These are phyloP conservation scores for Xylariomycetidae sp. DNA, from an alignment of 2,329 filamentous ascomycete species.

Conservation along the genomic window DNA sequence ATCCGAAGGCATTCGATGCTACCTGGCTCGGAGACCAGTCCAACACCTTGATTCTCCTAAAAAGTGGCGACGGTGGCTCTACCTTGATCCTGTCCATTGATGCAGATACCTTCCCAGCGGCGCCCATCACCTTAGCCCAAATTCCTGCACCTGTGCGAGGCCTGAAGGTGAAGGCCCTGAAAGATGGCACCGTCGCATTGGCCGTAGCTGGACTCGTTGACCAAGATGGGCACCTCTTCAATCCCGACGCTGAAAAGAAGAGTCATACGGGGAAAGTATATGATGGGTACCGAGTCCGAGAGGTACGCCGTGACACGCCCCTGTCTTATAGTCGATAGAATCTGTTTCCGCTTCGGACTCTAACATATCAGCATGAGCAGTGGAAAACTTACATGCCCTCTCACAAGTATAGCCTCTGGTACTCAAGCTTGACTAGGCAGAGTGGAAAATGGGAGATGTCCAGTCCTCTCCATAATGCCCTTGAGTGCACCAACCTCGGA, in stretches of 20 bases:
- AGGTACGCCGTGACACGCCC: slow-evolving; percentile 21
- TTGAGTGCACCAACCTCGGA: slow-evolving; percentile 27
- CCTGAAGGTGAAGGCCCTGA: slow-evolving; percentile 30
- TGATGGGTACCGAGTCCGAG: slow-evolving; percentile 27
- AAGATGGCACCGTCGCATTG: slow-evolving; percentile 30
- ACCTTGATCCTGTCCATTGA: slow-evolving; percentile 28
- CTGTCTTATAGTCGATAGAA: too few species aligned
- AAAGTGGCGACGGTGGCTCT: slow-evolving; percentile 21
- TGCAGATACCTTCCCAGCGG: slow-evolving; percentile 13
- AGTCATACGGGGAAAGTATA: slow-evolving; percentile 29
- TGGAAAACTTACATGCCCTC: slow-evolving; percentile 27
- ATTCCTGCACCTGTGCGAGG: slow-evolving; percentile 28
- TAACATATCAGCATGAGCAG: too few species aligned
- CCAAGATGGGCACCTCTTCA: slow-evolving; percentile 27
- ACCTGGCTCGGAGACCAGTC: slow-evolving; percentile 30
- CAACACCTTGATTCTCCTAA: slow-evolving; percentile 29
- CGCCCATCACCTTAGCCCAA: slow-evolving; percentile 22
- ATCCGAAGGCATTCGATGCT: slow-evolving; percentile 27
- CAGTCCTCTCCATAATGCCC: slow-evolving; percentile 27
- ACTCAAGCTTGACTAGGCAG: slow-evolving; percentile 27
- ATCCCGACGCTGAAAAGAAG: slow-evolving; percentile 21
- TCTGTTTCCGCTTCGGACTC: too few species aligned
- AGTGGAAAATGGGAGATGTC: slow-evolving; percentile 26
- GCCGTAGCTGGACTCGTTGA: slow-evolving; percentile 30
- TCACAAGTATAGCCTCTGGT: slow-evolving; percentile 33